Base-by-base conservation (phyloP, 495 filamentous ascomycete genomes). In the Lepraria neglecta region DNA sequence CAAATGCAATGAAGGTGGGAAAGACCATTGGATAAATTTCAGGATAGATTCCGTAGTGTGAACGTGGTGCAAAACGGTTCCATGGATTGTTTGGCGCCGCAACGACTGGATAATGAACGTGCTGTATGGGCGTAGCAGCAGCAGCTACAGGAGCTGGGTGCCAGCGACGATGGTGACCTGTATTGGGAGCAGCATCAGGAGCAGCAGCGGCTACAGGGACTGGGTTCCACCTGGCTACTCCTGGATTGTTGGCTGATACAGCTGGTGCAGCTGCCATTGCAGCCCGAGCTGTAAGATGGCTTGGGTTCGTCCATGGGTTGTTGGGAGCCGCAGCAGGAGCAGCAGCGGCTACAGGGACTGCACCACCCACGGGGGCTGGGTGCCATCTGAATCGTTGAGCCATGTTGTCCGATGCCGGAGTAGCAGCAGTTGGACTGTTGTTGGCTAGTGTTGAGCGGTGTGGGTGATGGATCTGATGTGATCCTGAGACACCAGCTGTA, bases 61-160 rank as follows among this genome's bases (percentile, higher is more conserved):
- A 35, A 56, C 5, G 7, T 15, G 56, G 2, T 24, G 17, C 40
- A 47, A 27, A 15, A 15, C 9, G 7, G 12, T 45, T 48, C 58
- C 58, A 60, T 11, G 46, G 58, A 60, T 52, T 33, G 24, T 28
- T 52, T 40, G 47, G 6, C 0, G 47, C 35, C 43, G 24, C 24
- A 24, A 24, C 24, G 24, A 24, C 2, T 24, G 24, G 24, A 24
- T 24, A 24, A 2, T 24, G 24, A 24, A 24, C 24, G 2, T 24
- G 24, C 35, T 38, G 12, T 12, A 38, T 38, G 35, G 58, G 24
- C 11, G 47, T 1, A 38, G 35, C 35, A 38, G 35, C 35, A 38
- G 15, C 24, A 31, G 47, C 9, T 53, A 35, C 17, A 38, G 35
- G 35, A n/a, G 7, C 48, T 2, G 58, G 58, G 44, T 42, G 12